Conservation (phyloP, 306 rosid species). For the Acmispon strigosus region DNA sequence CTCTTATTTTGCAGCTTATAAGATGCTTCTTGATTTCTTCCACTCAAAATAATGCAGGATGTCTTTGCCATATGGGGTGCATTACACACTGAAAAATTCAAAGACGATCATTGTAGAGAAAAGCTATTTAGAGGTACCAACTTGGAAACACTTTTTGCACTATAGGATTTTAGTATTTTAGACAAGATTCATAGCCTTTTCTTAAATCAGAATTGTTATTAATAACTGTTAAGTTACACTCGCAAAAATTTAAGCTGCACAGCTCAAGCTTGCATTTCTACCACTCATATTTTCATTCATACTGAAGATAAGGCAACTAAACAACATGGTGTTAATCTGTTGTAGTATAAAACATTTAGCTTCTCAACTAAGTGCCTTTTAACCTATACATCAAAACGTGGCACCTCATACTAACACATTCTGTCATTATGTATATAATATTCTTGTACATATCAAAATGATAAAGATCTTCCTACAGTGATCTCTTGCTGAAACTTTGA, state of each 20-base stretch:
- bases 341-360: slow-evolving; percentile 10
- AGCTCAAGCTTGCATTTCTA: background rate
- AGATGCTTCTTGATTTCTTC: background rate
- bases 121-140: background rate
- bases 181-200: background rate
- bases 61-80: background rate
- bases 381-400: slow-evolving; percentile 15
- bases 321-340: background rate
- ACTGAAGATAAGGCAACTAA: background rate
- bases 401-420: background rate
- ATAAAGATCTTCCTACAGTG: background rate
- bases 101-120: background rate
- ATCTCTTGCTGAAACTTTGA: slow-evolving; percentile 1
- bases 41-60: slow-evolving; percentile 10
- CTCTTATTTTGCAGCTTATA: background rate
- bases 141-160: background rate
- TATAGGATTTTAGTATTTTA: too few relatives aligned
- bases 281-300: background rate
- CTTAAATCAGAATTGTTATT: background rate
- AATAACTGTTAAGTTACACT: background rate
- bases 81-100: background rate
- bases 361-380: background rate
- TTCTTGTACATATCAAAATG: slow-evolving; percentile 27
- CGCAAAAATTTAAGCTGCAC: background rate
- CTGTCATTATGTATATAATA: background rate